phyloP scores from a whole-genome alignment of 352 stramenopile species.

The Phytophthora capsici region DNA sequence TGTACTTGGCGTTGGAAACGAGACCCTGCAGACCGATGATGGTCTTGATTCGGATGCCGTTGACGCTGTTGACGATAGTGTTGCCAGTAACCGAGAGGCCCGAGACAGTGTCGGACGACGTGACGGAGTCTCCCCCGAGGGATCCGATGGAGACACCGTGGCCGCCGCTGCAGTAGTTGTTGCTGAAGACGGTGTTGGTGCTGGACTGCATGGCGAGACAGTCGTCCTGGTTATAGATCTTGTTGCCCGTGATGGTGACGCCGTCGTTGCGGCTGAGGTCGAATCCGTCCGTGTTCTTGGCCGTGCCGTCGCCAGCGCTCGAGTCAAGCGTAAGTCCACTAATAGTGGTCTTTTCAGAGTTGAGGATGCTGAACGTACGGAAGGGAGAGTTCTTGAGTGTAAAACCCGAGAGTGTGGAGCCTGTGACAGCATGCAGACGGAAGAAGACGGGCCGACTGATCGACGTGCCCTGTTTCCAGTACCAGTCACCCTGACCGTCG shows the following conservation, averaged over 20 bases:
- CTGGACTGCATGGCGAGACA: constrained; percentile 24
- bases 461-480: constrained; percentile 37
- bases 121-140: constrained; percentile 25
- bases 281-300: constrained; percentile 27
- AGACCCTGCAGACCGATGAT: constrained; percentile 29
- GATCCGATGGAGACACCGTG: constrained; percentile 43
- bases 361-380: constrained; percentile 34
- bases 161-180: constrained; percentile 16
- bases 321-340: constrained; percentile 18
- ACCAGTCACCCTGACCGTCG: constrained; percentile 40
- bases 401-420: constrained; percentile 34
- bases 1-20: constrained; percentile 23
- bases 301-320: not conserved
- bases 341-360: constrained; percentile 17
- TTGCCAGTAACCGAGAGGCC: constrained; percentile 31
- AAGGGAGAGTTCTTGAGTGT: constrained; percentile 37
- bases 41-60: constrained; percentile 26
- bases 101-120: constrained; percentile 25
- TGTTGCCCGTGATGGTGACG: constrained; percentile 16
- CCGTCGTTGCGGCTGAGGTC: constrained; percentile 13
- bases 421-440: not conserved
- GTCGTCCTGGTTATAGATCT: constrained; percentile 28
- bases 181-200: constrained; percentile 26
- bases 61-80: constrained; percentile 34
- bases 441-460: constrained; percentile 27